Conservation (phyloP, 2,329 filamentous ascomycete genomes). For the Penicillium griseofulvum region DNA sequence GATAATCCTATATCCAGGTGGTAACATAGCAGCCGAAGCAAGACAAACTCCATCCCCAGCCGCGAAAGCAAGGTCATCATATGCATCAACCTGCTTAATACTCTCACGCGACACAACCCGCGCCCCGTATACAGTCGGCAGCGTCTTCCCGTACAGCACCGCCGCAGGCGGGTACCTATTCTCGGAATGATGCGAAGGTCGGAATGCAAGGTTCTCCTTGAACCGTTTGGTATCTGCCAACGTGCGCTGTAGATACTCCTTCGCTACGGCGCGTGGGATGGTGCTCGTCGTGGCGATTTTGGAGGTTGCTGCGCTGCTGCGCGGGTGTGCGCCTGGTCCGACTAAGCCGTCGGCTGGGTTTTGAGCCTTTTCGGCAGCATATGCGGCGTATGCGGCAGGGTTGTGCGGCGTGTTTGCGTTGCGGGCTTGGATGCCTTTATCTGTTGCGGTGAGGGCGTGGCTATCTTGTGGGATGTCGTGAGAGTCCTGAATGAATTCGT, state of each 20-base stretch:
- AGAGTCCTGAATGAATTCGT: constrained; percentile 22
- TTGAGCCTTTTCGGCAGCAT: constrained; percentile 12
- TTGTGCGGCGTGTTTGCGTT: background rate
- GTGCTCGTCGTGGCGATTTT: constrained; percentile 38
- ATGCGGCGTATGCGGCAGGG: constrained; percentile 12
- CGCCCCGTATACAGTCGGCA: constrained; percentile 80
- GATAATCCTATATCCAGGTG: constrained; percentile 71
- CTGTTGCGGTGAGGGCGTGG: constrained; percentile 4
- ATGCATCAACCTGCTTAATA: constrained; percentile 73
- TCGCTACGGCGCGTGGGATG: constrained; percentile 54
- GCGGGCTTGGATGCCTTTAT: constrained; percentile 8
- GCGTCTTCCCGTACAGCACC: constrained; percentile 81
- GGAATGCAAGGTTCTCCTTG: constrained; percentile 69
- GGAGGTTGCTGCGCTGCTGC: constrained; percentile 25
- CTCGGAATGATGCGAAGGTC: constrained; percentile 55
- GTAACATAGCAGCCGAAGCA: constrained; percentile 80
- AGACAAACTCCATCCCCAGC: constrained; percentile 87
- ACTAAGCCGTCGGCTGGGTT: constrained; percentile 30
- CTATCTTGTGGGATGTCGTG: constrained; percentile 7
- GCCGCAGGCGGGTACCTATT: constrained; percentile 80
- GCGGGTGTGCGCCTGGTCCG: constrained; percentile 26
- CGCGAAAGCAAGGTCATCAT: constrained; percentile 83
- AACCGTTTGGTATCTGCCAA: constrained; percentile 70
- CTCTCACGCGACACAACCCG: constrained; percentile 69
- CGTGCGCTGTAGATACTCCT: constrained; percentile 71